Base-by-base conservation (phyloP, 768 basidiomycete genomes). In the Boletellus ananiceps region DNA sequence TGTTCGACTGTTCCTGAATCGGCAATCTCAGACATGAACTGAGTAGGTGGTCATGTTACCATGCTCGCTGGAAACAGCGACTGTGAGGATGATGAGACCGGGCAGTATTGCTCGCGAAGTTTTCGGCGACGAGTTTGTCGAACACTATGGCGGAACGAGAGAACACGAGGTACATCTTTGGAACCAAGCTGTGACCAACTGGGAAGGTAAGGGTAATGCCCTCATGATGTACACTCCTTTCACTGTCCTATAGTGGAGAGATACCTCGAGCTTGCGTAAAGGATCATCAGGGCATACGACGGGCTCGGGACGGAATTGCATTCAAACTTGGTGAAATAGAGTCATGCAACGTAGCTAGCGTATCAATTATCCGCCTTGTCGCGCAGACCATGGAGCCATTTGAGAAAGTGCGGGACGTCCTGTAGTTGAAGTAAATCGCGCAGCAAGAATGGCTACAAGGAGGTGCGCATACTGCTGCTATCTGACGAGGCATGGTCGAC, bases 111-210 rank as follows among this genome's bases (percentile, higher is more conserved):
- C 96, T 2, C 78, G 96, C 29, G 86, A 93, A 62, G 74, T 91
- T 36, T 82, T 98, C 48, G 95, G 94, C 0, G 73, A 93, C 60
- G 83, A 82, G 19, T 96, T 97, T 61, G 90, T 98, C 1, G 90
- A 98, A 14, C 96, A 99, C 64, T 95, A 81, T 60, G 92, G 88
- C 3, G 94, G 93, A 8, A 98, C 96, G n/a, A 81, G 95, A 59
- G 80, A 91, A 65, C 88, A 97, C 64, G 93, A 95, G 64, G 83
- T 94, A 49, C 82, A 75, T 46, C 59, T 88, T 21, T 94, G 89
- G 86, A 87, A 92, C 57, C 80, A 84, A 58, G 90, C 92, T 2
- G 92, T 95, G 34, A 96, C 94, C 11, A 86, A 80, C 64, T 97
- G 91, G 93, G 94, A 95, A 80, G 81, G 93, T 91, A 59, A 58